A percentile compares a stretch with the other conserved stretches of the same genome.
Conservation (phyloP, 2,329 filamentous ascomycete species). For the Colletotrichum caudatum region DNA sequence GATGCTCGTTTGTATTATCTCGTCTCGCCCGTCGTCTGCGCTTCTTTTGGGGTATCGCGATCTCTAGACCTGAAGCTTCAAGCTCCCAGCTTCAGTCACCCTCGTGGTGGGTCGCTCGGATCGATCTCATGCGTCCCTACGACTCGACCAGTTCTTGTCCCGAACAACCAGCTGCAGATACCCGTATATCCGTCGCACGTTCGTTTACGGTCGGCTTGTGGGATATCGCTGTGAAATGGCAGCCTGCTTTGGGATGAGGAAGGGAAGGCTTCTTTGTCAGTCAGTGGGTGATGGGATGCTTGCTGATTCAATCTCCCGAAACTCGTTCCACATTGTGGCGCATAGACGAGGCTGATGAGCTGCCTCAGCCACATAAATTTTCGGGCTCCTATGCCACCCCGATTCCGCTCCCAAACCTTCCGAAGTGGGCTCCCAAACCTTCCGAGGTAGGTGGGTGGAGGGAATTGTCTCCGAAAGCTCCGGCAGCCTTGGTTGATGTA, state of each 20-base stretch:
- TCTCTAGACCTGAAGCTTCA: background rate
- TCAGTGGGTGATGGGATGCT: constrained; percentile 6
- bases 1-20: background rate
- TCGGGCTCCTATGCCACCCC: constrained; percentile 8
- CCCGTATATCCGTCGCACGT: background rate
- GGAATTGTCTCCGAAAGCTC: too few relatives aligned
- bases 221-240: background rate
- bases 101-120: constrained; percentile 17
- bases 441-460: too few relatives aligned
- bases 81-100: constrained; percentile 18
- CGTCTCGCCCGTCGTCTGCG: background rate
- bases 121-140: constrained; percentile 14
- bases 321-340: constrained; percentile 30
- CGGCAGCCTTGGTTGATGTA: too few relatives aligned
- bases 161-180: background rate
- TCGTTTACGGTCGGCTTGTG: background rate
- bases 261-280: background rate
- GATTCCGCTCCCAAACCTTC: constrained; percentile 6
- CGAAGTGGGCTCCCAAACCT: constrained; percentile 1
- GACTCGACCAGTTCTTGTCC: background rate
- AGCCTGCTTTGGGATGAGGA: background rate
- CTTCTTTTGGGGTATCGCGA: background rate
- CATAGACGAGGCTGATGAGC: constrained; percentile 17
- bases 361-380: constrained; percentile 16
- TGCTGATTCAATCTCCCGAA: constrained; percentile 28